phyloP scores from a whole-genome alignment of 1,139 yeast species.

The Sugiyamaella novakii region DNA sequence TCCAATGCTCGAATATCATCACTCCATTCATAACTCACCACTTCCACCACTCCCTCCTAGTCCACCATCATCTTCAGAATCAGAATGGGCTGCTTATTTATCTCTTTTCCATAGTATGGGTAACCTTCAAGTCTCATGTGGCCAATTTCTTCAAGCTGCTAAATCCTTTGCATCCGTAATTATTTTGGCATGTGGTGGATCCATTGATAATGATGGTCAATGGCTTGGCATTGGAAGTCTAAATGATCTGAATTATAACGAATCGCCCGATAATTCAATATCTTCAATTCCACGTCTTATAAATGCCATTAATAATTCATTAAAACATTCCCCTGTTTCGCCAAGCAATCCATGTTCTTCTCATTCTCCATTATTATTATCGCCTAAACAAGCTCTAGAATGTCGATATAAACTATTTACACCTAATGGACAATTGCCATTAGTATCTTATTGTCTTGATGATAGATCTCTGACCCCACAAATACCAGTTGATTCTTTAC shows the following conservation, averaged over 20 bases:
- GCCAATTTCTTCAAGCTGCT: slow-evolving; percentile 27
- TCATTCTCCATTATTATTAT: slow-evolving; percentile 20
- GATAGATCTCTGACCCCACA: background rate
- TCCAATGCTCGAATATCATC: slow-evolving; percentile 13
- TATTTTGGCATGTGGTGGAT: slow-evolving; percentile 21
- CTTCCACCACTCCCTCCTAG: background rate
- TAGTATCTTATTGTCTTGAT: slow-evolving; percentile 18
- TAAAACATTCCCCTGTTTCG: slow-evolving; percentile 8
- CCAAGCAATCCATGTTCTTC: slow-evolving; percentile 6
- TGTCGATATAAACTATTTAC: slow-evolving; percentile 26
- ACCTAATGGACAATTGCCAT: slow-evolving; percentile 27
- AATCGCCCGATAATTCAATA: background rate
- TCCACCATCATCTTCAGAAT: slow-evolving; percentile 24
- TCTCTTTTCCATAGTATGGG: slow-evolving; percentile 39
- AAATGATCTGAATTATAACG: slow-evolving; percentile 3
- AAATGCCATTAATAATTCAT: slow-evolving; percentile 2
- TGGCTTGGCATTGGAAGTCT: slow-evolving; percentile 7
- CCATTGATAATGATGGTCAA: slow-evolving; percentile 9
- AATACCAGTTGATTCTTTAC: slow-evolving; percentile 14
- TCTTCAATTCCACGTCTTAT: slow-evolving; percentile 9
- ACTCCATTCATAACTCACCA: background rate
- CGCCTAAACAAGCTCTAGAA: slow-evolving; percentile 27
- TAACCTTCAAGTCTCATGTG: slow-evolving; percentile 31
- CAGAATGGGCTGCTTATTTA: slow-evolving; percentile 35
- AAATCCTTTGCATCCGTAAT: slow-evolving; percentile 31